These are phyloP conservation scores for Oryza punctata DNA, from an alignment of 176 grass and related monocot species.

Conservation along the genomic window DNA sequence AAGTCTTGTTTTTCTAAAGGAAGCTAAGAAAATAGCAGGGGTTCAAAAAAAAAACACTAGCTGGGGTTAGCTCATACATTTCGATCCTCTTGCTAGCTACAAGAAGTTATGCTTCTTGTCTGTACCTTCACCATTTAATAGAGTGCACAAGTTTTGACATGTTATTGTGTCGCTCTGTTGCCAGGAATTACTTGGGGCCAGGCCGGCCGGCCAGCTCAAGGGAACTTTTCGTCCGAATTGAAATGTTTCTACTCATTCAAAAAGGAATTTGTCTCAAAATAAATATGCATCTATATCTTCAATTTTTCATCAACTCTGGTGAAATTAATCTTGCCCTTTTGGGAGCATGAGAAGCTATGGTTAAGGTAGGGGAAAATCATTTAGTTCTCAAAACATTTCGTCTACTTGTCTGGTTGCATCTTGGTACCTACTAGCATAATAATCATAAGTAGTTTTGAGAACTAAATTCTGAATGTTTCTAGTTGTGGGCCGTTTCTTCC, in stretches of 20 bases:
- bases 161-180: too few relatives aligned
- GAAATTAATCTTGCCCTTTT: background rate
- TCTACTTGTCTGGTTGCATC: constrained; percentile 8
- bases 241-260: background rate
- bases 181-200: too few relatives aligned
- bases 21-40: too few relatives aligned
- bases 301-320: background rate
- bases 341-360: background rate
- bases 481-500: constrained; percentile 2
- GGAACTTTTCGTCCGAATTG: background rate
- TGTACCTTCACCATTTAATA: too few relatives aligned
- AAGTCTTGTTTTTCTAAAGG: too few relatives aligned
- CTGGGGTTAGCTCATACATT: background rate
- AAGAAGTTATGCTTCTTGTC: background rate
- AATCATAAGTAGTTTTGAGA: background rate
- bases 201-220: too few relatives aligned
- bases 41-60: background rate
- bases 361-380: background rate
- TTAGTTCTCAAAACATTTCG: background rate
- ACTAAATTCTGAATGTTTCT: background rate
- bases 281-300: too few relatives aligned
- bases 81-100: background rate
- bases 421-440: background rate
- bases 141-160: too few relatives aligned
- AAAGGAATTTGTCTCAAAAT: too few relatives aligned